Evolutionary conservation across 148 eudicot genomes (phyloP), one percentile per base, ranked within the genome.

Genomic region (Vaccinium darrowii): DNA sequence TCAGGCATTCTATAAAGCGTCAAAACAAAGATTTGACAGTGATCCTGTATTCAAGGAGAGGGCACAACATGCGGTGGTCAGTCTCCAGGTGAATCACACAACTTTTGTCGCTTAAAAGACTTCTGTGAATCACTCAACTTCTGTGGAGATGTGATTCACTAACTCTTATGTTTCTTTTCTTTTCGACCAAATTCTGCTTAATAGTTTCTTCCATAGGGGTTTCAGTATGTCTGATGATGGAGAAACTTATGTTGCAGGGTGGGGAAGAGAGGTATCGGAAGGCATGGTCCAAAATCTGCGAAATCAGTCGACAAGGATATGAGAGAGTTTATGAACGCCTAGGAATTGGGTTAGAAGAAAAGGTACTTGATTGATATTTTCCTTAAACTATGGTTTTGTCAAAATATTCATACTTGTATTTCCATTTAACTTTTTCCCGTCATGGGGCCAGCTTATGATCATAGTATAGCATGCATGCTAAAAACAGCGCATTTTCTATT

Each of bases 51-150:
- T 97, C 88, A 97, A 97, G 89, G 99, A 94, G 90, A 92, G 91
- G 86, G 97, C 99, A 50, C 99, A 95, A 79, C 89, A 88, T 82
- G 99, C 99, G n/a, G 99, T 95, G 63, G 99, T 97, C 84, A 91
- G 93, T 87, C 94, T 97, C 84, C 98, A 97, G 98, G 99, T 97
- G 87, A 85, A 80, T 84, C 60, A 87, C 23, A 57, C 58, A 5
- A 58, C 79, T 53, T 60, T 63, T 69, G 25, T 67, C 8, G 11
- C 73, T 65, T 36, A 21, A 76, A 76, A 53, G 25, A 76, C 50
- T 79, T 23, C 21, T 51, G 52, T 65, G 33, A 85, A 80, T 84
- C 60, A 87, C 23, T 52, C 58, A 5, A 58, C 79, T 53, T 60
- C 53, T 10, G 78, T n/a, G 16, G 15, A 51, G 54, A 51, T 18